Conservation (phyloP, 192 early-diverging fungal species). For the Coemansia sp. region DNA sequence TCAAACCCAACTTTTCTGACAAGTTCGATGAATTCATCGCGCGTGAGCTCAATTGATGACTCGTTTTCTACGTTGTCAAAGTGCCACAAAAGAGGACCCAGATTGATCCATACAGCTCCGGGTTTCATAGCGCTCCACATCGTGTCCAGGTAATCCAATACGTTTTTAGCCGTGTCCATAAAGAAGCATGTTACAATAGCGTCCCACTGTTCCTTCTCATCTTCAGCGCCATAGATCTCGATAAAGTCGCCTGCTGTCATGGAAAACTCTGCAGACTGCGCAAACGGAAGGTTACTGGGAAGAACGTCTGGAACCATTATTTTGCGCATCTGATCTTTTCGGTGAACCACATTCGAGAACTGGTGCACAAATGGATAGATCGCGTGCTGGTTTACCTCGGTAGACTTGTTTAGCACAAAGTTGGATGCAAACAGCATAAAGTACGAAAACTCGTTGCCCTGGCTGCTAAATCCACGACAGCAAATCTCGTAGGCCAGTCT, state of each 20-base stretch:
- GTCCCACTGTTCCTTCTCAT: slow-evolving; percentile 77
- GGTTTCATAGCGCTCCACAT: slow-evolving; percentile 76
- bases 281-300: slow-evolving; percentile 52
- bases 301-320: slow-evolving; percentile 84
- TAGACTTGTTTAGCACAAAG: slow-evolving; percentile 87
- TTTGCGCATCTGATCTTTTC: slow-evolving; percentile 63
- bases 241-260: slow-evolving; percentile 98
- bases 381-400: slow-evolving; percentile 57
- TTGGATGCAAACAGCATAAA: slow-evolving; percentile 95
- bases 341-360: slow-evolving; percentile 74
- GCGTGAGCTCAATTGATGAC: slow-evolving; percentile 81
- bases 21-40: slow-evolving; percentile 75
- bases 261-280: slow-evolving; percentile 71
- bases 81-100: slow-evolving; percentile 90
- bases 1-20: slow-evolving; percentile 68
- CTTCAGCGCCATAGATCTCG: slow-evolving; percentile 76
- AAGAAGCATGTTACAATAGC: slow-evolving; percentile 94
- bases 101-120: slow-evolving; percentile 82
- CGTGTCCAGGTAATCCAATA: slow-evolving; percentile 82
- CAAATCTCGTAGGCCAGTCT: slow-evolving; percentile 90
- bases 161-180: slow-evolving; percentile 94
- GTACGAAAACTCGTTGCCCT: slow-evolving; percentile 96
- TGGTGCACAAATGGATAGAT: slow-evolving; percentile 93
- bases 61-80: slow-evolving; percentile 85
- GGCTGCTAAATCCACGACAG: slow-evolving; percentile 69